Conservation (phyloP, 371 early-diverging fungal genomes). For the Chytridium lagenaria region DNA sequence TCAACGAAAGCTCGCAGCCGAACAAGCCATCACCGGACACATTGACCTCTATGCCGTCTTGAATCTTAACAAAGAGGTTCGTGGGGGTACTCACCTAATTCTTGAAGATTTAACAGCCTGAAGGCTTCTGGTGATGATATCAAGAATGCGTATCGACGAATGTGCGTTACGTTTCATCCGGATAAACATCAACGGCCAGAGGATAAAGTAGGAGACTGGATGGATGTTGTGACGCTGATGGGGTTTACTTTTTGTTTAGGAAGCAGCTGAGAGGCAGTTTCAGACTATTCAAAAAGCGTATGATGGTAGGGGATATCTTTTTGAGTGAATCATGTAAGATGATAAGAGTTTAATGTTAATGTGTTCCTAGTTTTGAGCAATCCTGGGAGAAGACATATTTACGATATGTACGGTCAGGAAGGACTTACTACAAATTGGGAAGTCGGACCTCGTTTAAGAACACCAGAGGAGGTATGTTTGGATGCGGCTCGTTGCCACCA, state of each 20-base stretch:
- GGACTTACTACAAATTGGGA: conserved; percentile 79
- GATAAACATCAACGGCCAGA: conserved; percentile 72
- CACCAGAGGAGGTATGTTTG: conserved; percentile 77
- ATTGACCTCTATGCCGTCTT: conserved; percentile 82
- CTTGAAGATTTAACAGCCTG: background rate
- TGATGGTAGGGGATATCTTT: conserved; percentile 64
- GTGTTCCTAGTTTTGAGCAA: conserved; percentile 75
- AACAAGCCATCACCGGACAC: conserved; percentile 18
- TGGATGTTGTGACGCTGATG: background rate
- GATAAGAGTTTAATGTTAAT: background rate
- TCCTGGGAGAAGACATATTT: conserved; percentile 79
- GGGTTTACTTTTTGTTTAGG: conserved; percentile 18
- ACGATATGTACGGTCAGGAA: conserved; percentile 92
- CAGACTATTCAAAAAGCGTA: conserved; percentile 86
- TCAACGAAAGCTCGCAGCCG: background rate
- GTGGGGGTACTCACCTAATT: conserved; percentile 24
- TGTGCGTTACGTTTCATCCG: conserved; percentile 88
- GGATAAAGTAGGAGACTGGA: conserved; percentile 37
- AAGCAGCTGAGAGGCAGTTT: conserved; percentile 75
- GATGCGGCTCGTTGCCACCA: background rate
- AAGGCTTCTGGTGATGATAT: conserved; percentile 87
- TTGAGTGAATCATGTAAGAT: conserved; percentile 7
- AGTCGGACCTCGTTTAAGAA: conserved; percentile 75
- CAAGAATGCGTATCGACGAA: conserved; percentile 79
- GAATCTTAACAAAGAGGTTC: conserved; percentile 80